A percentile compares a stretch with the other conserved stretches of the same genome.
Conservation (phyloP, 2,329 filamentous ascomycete species). For the Ophiostoma pallidulum region DNA sequence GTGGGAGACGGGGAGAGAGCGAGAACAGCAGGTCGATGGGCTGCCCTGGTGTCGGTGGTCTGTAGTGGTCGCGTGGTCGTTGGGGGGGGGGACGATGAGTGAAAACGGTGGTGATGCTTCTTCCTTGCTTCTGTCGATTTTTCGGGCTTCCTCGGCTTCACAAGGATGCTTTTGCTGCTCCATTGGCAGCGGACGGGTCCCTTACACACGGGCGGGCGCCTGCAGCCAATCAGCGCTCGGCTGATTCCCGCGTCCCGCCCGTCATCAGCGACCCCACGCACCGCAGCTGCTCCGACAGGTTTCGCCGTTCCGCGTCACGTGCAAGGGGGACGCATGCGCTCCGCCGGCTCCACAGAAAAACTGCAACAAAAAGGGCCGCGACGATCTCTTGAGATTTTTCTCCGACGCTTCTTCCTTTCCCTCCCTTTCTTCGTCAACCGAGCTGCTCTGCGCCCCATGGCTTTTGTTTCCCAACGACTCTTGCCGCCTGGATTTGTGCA, state of each 20-base stretch:
- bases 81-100: too few relatives aligned
- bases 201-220: too few relatives aligned
- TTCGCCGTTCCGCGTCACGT: slow-evolving; percentile 17
- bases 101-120: slow-evolving; percentile 5
- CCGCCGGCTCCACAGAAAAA: neutral
- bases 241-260: slow-evolving; percentile 15
- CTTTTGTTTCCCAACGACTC: slow-evolving; percentile 2
- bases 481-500: too few relatives aligned
- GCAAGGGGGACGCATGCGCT: neutral
- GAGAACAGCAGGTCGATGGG: slow-evolving; percentile 10
- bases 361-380: neutral
- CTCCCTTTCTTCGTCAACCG: slow-evolving; percentile 36
- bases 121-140: slow-evolving; percentile 1
- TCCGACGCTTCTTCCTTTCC: slow-evolving; percentile 17
- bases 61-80: neutral
- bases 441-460: slow-evolving; percentile 32
- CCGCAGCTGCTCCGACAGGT: slow-evolving; percentile 11
- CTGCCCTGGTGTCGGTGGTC: slow-evolving; percentile 3
- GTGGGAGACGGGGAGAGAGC: slow-evolving; percentile 13
- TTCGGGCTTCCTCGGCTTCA: slow-evolving; percentile 33
- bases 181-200: too few relatives aligned
- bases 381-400: slow-evolving; percentile 1
- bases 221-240: slow-evolving; percentile 16
- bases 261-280: slow-evolving; percentile 16
- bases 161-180: neutral